These are phyloP conservation scores for Escallonia rubra DNA, from an alignment of 129 eudicot species.

Conservation along the genomic window DNA sequence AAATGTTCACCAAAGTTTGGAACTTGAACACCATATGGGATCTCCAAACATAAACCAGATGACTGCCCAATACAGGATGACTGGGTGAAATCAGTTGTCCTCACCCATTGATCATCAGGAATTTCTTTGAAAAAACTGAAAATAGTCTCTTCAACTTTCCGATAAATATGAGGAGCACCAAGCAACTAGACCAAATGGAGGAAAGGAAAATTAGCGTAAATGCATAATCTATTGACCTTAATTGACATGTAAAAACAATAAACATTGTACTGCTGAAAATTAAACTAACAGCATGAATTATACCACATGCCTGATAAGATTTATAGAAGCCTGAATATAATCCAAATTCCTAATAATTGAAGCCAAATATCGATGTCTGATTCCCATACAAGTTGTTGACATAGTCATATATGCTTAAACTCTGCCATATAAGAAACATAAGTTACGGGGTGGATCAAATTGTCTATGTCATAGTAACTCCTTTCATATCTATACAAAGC, in stretches of 20 bases:
- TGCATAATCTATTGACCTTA: not conserved
- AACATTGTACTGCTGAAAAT: not conserved
- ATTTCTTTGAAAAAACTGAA: conserved; percentile 34
- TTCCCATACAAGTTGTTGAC: too few species aligned
- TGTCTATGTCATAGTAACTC: too few species aligned
- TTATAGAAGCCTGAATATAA: too few species aligned
- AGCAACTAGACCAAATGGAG: conserved; percentile 30
- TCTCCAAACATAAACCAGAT: conserved; percentile 65
- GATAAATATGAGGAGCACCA: conserved; percentile 75
- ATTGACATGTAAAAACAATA: not conserved
- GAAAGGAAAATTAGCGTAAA: not conserved
- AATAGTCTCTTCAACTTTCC: conserved; percentile 29
- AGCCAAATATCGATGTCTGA: too few species aligned
- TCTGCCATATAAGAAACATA: too few species aligned
- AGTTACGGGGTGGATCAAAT: too few species aligned
- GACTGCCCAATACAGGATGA: conserved; percentile 68
- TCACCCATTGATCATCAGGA: conserved; percentile 73
- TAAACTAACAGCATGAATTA: too few species aligned
- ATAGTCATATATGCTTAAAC: too few species aligned
- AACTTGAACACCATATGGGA: conserved; percentile 37
- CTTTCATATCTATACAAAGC: too few species aligned
- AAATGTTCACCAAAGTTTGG: conserved; percentile 45
- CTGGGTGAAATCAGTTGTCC: conserved; percentile 75
- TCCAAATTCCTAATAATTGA: too few species aligned
- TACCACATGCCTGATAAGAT: too few species aligned